phyloP scores from a whole-genome alignment of 148 eudicot species.

The Agrostemma githago region DNA sequence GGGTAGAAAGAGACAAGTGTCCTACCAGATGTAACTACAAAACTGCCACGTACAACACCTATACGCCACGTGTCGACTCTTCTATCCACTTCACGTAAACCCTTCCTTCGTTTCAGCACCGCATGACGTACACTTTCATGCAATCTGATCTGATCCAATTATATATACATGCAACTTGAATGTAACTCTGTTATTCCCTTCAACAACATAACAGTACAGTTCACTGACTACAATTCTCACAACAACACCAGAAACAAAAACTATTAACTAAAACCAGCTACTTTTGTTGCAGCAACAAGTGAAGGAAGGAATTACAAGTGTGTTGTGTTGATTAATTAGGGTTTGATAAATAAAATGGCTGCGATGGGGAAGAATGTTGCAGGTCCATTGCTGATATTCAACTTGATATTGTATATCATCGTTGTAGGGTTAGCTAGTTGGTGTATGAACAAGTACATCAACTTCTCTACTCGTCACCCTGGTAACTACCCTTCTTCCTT shows the following conservation, averaged over 20 bases:
- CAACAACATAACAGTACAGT: too few species aligned
- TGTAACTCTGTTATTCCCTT: neutral
- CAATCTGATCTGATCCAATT: too few species aligned
- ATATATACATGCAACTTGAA: neutral
- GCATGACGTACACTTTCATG: neutral
- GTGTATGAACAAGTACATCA: constrained; percentile 69
- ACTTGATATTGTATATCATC: constrained; percentile 58
- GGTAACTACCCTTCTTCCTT: constrained; percentile 26
- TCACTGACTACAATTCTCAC: too few species aligned
- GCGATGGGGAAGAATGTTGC: constrained; percentile 60
- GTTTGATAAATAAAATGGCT: constrained; percentile 21
- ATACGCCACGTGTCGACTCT: neutral
- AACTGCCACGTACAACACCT: neutral
- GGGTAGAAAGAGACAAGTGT: neutral
- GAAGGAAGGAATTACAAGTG: neutral
- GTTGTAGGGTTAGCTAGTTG: constrained; percentile 81
- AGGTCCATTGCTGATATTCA: constrained; percentile 68
- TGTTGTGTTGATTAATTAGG: neutral
- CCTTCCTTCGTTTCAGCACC: neutral
- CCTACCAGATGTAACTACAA: neutral
- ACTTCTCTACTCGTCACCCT: constrained; percentile 60
- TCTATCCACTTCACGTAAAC: neutral
- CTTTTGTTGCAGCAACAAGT: neutral
- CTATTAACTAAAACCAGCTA: too few species aligned
- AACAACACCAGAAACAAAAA: neutral